Conservation (phyloP, 78 protist species). For the Dictyostelium brefeldianum region DNA sequence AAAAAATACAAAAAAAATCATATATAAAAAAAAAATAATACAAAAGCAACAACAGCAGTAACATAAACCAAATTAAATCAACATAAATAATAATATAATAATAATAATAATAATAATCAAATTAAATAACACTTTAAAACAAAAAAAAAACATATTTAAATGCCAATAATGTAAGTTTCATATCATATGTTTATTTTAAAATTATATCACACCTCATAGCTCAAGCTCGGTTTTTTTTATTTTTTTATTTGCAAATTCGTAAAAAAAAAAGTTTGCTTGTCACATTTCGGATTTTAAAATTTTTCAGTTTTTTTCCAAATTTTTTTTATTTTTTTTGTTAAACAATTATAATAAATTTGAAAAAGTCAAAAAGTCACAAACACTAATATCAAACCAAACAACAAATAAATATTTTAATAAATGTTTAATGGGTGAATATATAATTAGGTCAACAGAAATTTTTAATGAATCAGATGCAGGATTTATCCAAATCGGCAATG, state of each 20-base stretch:
- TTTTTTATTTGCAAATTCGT: neutral
- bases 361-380: constrained; percentile 7
- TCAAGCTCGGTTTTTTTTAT: neutral
- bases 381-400: neutral
- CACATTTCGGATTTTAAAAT: neutral
- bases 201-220: too few species aligned
- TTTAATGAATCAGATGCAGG: constrained; percentile 81
- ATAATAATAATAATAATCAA: too few species aligned
- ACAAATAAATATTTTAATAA: too few species aligned
- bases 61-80: neutral
- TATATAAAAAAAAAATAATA: neutral
- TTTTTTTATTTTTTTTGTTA: neutral
- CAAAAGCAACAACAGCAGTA: neutral
- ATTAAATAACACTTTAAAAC: neutral
- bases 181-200: too few species aligned
- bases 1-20: neutral
- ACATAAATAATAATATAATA: neutral
- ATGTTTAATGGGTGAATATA: neutral
- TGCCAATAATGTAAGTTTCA: constrained; percentile 7
- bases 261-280: neutral
- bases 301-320: neutral
- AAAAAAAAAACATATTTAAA: neutral
- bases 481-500: neutral
- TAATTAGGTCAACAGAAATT: constrained; percentile 22
- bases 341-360: neutral